phyloP scores from a whole-genome alignment of 2,329 filamentous ascomycete genomes.

The Calonectria naviculata region DNA sequence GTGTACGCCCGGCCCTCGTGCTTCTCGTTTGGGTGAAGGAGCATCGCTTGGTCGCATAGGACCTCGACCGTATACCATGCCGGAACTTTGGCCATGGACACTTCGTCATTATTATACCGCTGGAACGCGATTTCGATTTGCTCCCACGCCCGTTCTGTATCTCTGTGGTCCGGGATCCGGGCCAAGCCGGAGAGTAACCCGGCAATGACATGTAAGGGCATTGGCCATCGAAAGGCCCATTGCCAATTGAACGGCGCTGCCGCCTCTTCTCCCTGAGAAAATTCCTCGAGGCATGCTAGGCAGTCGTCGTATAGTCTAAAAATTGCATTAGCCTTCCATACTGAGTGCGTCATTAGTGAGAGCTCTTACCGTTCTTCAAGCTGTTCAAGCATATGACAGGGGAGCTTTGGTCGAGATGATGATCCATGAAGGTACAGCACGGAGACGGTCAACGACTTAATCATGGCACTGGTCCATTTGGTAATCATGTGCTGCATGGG shows the following conservation, averaged over 20 bases:
- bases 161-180: conserved; percentile 21
- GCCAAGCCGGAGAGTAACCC: conserved; percentile 24
- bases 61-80: conserved; percentile 27
- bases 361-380: conserved; percentile 22
- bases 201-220: conserved; percentile 27
- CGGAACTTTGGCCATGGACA: conserved; percentile 27
- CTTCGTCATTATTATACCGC: conserved; percentile 29
- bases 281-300: conserved; percentile 27
- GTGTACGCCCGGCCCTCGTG: conserved; percentile 24
- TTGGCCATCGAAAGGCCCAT: conserved; percentile 31
- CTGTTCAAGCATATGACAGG: conserved; percentile 27
- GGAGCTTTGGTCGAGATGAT: conserved; percentile 16
- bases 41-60: conserved; percentile 28
- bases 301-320: conserved; percentile 28
- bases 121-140: conserved; percentile 26
- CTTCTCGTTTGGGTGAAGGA: conserved; percentile 11
- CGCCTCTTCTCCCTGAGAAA: conserved; percentile 23
- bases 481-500: conserved; percentile 27
- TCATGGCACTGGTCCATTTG: conserved; percentile 24
- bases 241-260: conserved; percentile 26
- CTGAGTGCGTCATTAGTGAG: not conserved
- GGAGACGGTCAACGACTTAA: conserved; percentile 24
- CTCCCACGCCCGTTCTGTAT: conserved; percentile 29
- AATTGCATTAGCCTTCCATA: not conserved
- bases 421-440: conserved; percentile 27